phyloP scores from a whole-genome alignment of 2,329 filamentous ascomycete species.

The Rosellinia necatrix region DNA sequence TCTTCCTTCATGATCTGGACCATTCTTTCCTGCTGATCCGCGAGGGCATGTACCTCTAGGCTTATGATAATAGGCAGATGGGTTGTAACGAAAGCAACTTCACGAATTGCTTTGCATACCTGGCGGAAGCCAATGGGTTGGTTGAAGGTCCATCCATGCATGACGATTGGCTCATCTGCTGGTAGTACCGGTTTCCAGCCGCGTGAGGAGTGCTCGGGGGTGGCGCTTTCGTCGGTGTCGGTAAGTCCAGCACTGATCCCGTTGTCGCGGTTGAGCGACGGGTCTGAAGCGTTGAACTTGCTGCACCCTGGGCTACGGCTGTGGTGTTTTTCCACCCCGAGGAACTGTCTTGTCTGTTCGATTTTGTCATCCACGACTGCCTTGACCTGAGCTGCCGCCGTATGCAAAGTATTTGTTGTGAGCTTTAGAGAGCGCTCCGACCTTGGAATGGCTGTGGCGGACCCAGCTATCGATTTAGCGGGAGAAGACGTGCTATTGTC shows the following conservation, averaged over 20 bases:
- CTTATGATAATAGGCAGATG: slow-evolving; percentile 87
- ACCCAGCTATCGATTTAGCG: slow-evolving; percentile 38
- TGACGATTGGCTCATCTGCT: slow-evolving; percentile 74
- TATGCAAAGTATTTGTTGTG: slow-evolving; percentile 53
- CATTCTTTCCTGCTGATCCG: slow-evolving; percentile 87
- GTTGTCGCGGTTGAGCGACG: slow-evolving; percentile 25
- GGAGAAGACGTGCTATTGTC: slow-evolving; percentile 63
- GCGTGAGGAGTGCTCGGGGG: slow-evolving; percentile 26
- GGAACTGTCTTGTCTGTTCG: slow-evolving; percentile 39
- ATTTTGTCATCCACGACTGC: slow-evolving; percentile 42
- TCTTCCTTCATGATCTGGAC: slow-evolving; percentile 91
- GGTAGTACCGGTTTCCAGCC: slow-evolving; percentile 40
- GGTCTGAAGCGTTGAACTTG: slow-evolving; percentile 28
- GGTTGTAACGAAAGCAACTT: slow-evolving; percentile 76
- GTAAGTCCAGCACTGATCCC: slow-evolving; percentile 22
- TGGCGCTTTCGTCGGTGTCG: slow-evolving; percentile 19
- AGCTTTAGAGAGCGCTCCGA: slow-evolving; percentile 52
- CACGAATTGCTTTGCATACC: slow-evolving; percentile 79
- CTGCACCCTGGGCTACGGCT: slow-evolving; percentile 38
- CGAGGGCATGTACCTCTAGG: slow-evolving; percentile 84
- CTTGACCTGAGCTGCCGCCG: slow-evolving; percentile 48
- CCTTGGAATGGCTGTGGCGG: slow-evolving; percentile 44
- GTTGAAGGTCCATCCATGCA: slow-evolving; percentile 83
- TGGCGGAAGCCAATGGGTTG: slow-evolving; percentile 84
- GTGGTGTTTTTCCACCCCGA: slow-evolving; percentile 38